A percentile compares a stretch with the other conserved stretches of the same genome.
These are phyloP conservation scores for Triangularia verruculosa DNA, from an alignment of 2,329 filamentous ascomycete species.

Conservation along the genomic window DNA sequence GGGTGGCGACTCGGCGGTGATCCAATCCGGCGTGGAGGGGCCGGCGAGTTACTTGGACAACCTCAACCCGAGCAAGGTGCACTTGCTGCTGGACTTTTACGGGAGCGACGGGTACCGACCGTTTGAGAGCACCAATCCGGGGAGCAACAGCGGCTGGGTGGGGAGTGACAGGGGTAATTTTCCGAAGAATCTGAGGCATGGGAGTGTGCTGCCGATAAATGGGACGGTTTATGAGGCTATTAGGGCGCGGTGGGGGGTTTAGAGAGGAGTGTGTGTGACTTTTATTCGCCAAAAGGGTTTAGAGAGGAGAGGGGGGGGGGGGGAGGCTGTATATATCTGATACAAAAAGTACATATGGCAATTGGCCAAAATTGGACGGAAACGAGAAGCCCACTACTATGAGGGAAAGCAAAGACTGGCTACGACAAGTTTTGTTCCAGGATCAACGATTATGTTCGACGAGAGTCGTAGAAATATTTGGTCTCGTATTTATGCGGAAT, in stretches of 20 bases:
- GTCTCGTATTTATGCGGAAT: too few species aligned
- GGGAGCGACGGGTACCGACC: slow-evolving; percentile 48
- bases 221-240: slow-evolving; percentile 42
- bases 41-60: slow-evolving; percentile 46
- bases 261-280: background rate
- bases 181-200: slow-evolving; percentile 49
- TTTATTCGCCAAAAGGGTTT: too few species aligned
- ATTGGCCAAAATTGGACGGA: too few species aligned
- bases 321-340: too few species aligned
- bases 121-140: slow-evolving; percentile 44
- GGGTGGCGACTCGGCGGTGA: slow-evolving; percentile 41
- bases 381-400: too few species aligned
- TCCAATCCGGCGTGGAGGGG: slow-evolving; percentile 43
- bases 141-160: slow-evolving; percentile 44
- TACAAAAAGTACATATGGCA: too few species aligned
- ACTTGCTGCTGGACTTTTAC: slow-evolving; percentile 51
- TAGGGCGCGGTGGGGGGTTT: slow-evolving; percentile 34
- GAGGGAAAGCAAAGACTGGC: too few species aligned
- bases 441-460: too few species aligned
- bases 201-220: slow-evolving; percentile 48
- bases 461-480: too few species aligned
- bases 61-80: slow-evolving; percentile 36
- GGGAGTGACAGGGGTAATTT: slow-evolving; percentile 42
- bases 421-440: too few species aligned
- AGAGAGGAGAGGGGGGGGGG: too few species aligned